Percentiles rank a stretch among this genome's conserved stretches.
Conservation (phyloP, 441 rosid species). For the Croton setiger region DNA sequence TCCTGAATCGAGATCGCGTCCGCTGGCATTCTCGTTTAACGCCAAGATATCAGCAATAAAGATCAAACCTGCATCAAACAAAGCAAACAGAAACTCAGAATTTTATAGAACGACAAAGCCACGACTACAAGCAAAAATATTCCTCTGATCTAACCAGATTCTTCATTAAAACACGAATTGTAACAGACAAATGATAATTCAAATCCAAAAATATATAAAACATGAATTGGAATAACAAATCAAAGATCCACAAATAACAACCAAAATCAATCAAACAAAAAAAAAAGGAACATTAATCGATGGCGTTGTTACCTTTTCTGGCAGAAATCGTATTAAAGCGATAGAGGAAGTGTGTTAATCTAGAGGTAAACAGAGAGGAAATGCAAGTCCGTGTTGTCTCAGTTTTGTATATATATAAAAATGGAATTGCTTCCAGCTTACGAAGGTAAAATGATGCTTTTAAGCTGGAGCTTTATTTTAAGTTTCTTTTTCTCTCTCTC, state of each 20-base stretch:
- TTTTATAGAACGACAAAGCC: background rate
- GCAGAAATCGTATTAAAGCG: slow-evolving; percentile 8
- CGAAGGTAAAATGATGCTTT: slow-evolving; percentile 22
- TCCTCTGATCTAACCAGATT: background rate
- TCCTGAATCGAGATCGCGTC: slow-evolving; percentile 44
- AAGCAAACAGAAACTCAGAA: background rate
- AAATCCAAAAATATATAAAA: slow-evolving; percentile 9
- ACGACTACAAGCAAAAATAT: slow-evolving; percentile 1
- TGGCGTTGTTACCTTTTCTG: background rate
- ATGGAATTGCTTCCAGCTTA: slow-evolving; percentile 34
- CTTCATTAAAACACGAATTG: background rate
- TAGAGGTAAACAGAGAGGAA: background rate
- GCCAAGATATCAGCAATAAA: background rate
- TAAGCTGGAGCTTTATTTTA: background rate
- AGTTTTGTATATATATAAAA: background rate
- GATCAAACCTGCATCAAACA: slow-evolving; percentile 15
- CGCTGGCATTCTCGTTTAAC: slow-evolving; percentile 25
- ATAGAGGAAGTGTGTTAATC: slow-evolving; percentile 1
- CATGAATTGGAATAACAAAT: slow-evolving; percentile 8
- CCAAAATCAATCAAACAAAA: background rate
- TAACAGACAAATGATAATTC: background rate
- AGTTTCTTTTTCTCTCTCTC: background rate
- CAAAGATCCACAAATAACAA: slow-evolving; percentile 1
- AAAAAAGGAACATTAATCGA: background rate
- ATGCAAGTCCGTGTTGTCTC: background rate